Evolutionary conservation across 129 eudicot species (phyloP), one percentile per base, ranked within the genome.

Genomic region (Helianthus annuus): DNA sequence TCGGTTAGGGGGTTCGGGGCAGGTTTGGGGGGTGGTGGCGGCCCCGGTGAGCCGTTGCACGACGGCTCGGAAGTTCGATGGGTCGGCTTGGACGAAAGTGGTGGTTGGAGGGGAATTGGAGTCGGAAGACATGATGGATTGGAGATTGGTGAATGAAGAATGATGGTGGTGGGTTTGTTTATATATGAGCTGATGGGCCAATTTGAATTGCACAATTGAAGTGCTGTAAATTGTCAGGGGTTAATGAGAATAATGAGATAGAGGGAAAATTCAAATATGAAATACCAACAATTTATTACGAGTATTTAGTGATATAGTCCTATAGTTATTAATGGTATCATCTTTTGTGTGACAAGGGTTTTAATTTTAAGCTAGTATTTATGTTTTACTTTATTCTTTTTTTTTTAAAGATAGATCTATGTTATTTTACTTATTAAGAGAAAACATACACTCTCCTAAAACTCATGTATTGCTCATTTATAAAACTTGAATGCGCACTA

Each of bases 91-190:
- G 52, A 84, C 84, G 42, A 85, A 75, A 45, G 79, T 75, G 48
- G 96, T 92, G 64, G 82, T 40, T 16, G 72, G 72, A 7, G 88
- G 79, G 83, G 96, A 84, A 22, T 66, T 66, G 53, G 68, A 42
- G 53, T 78, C 77, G 52, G 73, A 71, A 64, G 82, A 77, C 82
- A 78, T 78, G 66, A 42, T 27, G 10, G 77, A 51, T 24, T 27
- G 10, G 77, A 51, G 42, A 16, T 51, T 55, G 81, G 53, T 39
- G 78, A 32, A 6, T 13, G 0, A 10, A 11, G 7, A 48, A 64
- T 49, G 78, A 14, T 13, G 78, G 78, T 73, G 78, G 70, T 70
- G 39, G 5, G 53, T 60, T 27, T 70, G 53, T 60, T 27, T 70
- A 70, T 67, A 63, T 60, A 63, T 44, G 29, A 15, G 49, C 55